phyloP scores from a whole-genome alignment of 257 asterid genomes.

The Ilex asprella region DNA sequence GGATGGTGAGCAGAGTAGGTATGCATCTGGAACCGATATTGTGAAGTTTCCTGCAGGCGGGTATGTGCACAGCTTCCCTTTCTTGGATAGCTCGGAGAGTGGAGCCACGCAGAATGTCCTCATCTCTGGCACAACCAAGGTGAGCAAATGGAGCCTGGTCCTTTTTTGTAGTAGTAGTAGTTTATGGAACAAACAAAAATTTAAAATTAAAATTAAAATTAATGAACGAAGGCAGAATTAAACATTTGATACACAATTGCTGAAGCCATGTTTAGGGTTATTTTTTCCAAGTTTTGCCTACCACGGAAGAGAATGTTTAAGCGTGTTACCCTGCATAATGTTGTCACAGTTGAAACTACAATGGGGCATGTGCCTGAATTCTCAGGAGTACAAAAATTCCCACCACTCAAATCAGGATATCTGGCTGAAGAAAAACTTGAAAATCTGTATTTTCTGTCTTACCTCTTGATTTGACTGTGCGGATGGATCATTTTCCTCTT shows the following conservation, averaged over 20 bases:
- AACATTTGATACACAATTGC: neutral
- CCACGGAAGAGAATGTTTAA: too few species aligned
- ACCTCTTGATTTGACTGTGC: too few species aligned
- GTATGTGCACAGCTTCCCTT: conserved; percentile 90
- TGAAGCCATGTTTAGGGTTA: neutral
- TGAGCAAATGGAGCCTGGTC: conserved; percentile 25
- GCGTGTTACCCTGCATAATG: too few species aligned
- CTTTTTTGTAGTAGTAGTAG: conserved; percentile 2
- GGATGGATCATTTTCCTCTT: too few species aligned
- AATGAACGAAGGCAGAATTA: neutral
- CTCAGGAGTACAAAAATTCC: too few species aligned
- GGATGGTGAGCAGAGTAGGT: conserved; percentile 87
- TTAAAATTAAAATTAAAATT: neutral
- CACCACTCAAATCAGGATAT: neutral
- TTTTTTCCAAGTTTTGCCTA: neutral
- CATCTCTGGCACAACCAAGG: conserved; percentile 82
- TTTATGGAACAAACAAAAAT: neutral
- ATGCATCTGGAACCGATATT: conserved; percentile 93
- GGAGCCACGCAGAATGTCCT: conserved; percentile 88
- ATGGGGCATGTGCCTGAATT: too few species aligned
- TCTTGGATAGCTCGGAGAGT: conserved; percentile 94
- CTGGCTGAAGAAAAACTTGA: neutral
- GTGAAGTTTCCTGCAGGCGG: conserved; percentile 91
- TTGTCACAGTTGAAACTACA: too few species aligned
- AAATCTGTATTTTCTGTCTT: neutral